A percentile compares a stretch with the other conserved stretches of the same genome.
Conservation (phyloP, 202 grass and related monocot species). For the Sporobolus alterniflorus region DNA sequence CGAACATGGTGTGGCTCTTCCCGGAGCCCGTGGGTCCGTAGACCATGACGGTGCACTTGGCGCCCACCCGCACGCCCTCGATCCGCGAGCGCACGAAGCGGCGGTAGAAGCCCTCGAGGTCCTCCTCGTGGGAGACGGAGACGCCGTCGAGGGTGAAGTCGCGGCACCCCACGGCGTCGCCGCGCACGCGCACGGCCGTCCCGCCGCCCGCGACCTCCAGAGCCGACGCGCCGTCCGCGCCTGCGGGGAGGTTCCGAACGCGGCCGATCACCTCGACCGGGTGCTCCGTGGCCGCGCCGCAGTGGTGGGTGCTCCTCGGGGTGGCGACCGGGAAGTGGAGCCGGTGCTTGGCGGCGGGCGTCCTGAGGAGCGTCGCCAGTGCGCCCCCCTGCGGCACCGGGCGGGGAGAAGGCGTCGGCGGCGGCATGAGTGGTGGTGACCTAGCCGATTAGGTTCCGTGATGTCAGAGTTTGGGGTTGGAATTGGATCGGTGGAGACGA, state of each 20-base stretch:
- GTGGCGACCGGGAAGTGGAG: constrained; percentile 70
- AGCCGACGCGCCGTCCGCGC: constrained; percentile 40
- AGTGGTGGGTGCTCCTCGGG: constrained; percentile 24
- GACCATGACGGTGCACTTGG: constrained; percentile 95
- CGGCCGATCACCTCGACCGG: constrained; percentile 91
- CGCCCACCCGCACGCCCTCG: constrained; percentile 67
- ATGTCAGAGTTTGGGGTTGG: background rate
- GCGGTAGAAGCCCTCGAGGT: constrained; percentile 77
- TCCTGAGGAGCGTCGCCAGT: constrained; percentile 53
- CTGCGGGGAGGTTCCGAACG: constrained; percentile 59
- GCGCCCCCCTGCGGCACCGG: constrained; percentile 21
- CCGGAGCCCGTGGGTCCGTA: constrained; percentile 87
- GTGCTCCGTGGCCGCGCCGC: constrained; percentile 63
- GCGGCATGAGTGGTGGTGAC: constrained; percentile 54
- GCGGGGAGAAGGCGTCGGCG: constrained; percentile 51
- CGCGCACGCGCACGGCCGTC: constrained; percentile 64
- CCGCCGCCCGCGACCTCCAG: constrained; percentile 62
- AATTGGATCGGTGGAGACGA: background rate
- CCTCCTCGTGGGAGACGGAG: constrained; percentile 73
- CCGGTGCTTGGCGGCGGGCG: constrained; percentile 77
- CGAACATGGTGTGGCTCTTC: constrained; percentile 98
- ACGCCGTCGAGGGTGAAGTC: constrained; percentile 93
- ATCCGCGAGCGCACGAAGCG: constrained; percentile 75
- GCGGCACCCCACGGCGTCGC: constrained; percentile 69
- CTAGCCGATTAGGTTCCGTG: constrained; percentile 7